Evolutionary conservation across 2,329 filamentous ascomycete species (phyloP).

Genomic region (Colletotrichum cuscutae): DNA sequence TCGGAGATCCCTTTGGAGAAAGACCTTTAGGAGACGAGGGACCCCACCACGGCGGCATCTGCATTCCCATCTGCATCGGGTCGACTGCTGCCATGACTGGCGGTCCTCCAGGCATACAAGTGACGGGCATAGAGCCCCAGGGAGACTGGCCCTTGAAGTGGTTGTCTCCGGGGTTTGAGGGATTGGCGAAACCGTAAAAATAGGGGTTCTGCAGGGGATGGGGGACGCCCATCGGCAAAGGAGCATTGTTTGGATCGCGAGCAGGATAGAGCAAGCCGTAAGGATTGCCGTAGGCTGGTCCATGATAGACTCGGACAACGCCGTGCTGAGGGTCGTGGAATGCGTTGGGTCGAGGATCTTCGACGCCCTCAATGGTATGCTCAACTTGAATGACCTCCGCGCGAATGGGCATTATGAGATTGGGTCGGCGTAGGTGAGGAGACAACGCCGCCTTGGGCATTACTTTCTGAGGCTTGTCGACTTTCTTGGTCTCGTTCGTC

Average conservation of each 20-base stretch:
- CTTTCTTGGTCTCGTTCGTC: conserved; percentile 32
- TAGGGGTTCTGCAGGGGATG: conserved; percentile 56
- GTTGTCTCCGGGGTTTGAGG: conserved; percentile 31
- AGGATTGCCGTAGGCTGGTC: conserved; percentile 64
- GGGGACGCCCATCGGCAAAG: conserved; percentile 54
- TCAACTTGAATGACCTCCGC: conserved; percentile 65
- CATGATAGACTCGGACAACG: conserved; percentile 67
- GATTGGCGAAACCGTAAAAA: conserved; percentile 50
- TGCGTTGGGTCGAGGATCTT: conserved; percentile 68
- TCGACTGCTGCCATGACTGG: conserved; percentile 18
- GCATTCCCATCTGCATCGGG: conserved; percentile 3
- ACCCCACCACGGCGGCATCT: conserved; percentile 19
- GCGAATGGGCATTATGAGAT: conserved; percentile 58
- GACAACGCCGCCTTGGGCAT: conserved; percentile 37
- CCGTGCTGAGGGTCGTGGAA: conserved; percentile 65
- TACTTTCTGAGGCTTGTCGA: conserved; percentile 37
- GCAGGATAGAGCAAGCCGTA: conserved; percentile 58
- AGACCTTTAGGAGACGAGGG: conserved; percentile 5
- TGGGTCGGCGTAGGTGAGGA: conserved; percentile 49
- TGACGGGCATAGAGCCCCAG: conserved; percentile 14
- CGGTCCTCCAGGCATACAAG: conserved; percentile 21
- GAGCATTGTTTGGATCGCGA: conserved; percentile 42
- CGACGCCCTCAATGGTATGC: conserved; percentile 61
- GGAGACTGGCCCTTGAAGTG: conserved; percentile 28
- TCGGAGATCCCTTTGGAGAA: conserved; percentile 9